Percentiles rank a stretch among this genome's conserved stretches.
Conservation (phyloP, 805 yeast species). For the Nakazawaea anatomiae region DNA sequence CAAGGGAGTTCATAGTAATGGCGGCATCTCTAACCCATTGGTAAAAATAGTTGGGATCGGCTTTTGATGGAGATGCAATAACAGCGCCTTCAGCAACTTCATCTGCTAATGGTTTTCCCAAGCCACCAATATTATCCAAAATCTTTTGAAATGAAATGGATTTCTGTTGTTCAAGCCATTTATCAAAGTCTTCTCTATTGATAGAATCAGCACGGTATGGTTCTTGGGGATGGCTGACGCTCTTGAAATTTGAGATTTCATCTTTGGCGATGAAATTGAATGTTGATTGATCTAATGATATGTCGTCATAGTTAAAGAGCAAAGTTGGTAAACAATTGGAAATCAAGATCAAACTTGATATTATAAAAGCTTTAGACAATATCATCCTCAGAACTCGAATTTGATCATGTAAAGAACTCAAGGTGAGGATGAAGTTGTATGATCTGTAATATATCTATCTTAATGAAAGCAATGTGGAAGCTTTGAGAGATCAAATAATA, state of each 20-base stretch:
- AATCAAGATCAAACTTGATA: not conserved
- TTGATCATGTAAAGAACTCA: not conserved
- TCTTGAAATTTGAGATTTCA: not conserved
- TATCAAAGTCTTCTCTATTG: constrained; percentile 30
- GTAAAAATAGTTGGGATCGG: constrained; percentile 72
- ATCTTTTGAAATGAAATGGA: constrained; percentile 38
- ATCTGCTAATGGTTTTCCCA: constrained; percentile 17
- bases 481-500: not conserved
- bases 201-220: not conserved
- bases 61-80: constrained; percentile 76
- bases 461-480: not conserved
- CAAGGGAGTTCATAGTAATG: constrained; percentile 61
- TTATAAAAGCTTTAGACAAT: not conserved
- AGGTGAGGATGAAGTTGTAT: not conserved
- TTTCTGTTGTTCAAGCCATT: constrained; percentile 43
- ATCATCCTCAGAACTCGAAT: not conserved
- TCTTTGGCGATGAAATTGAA: not conserved
- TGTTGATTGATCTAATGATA: not conserved
- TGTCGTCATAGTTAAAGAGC: not conserved
- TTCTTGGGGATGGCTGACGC: not conserved
- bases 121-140: constrained; percentile 53
- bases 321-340: not conserved
- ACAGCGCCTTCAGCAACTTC: constrained; percentile 61
- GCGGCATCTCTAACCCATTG: constrained; percentile 94
- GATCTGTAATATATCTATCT: not conserved